These are phyloP conservation scores for Saturnispora kantuleensis DNA, from an alignment of 805 yeast genomes.

Conservation along the genomic window DNA sequence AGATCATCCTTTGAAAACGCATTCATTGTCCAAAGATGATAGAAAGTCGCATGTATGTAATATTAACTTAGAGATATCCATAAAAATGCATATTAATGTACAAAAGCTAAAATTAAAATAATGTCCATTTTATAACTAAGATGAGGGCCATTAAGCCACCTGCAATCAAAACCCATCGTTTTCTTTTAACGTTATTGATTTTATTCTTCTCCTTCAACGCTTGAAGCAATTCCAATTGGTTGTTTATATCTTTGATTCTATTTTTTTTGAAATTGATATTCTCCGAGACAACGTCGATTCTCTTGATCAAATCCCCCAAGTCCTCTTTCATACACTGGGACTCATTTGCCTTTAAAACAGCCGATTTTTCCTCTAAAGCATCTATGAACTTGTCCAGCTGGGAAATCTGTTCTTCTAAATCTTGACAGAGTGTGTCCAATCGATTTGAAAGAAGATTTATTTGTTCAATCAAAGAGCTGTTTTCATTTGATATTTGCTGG, in stretches of 20 bases:
- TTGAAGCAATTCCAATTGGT: constrained; percentile 14
- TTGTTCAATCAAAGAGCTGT: constrained; percentile 20
- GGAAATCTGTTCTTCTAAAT: constrained; percentile 20
- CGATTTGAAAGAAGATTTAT: constrained; percentile 21
- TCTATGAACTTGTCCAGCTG: constrained; percentile 23
- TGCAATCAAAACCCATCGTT: constrained; percentile 2
- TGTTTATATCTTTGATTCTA: constrained; percentile 17
- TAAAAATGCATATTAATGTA: not conserved
- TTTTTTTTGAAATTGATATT: constrained; percentile 17
- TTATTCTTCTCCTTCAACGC: constrained; percentile 14
- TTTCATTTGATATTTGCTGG: constrained; percentile 22
- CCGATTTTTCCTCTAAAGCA: constrained; percentile 16
- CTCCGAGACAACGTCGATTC: constrained; percentile 20
- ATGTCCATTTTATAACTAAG: not conserved
- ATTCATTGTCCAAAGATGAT: constrained; percentile 6
- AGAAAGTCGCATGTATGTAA: not conserved
- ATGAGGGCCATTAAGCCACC: not conserved
- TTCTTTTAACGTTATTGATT: constrained; percentile 7
- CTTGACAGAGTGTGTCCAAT: constrained; percentile 20
- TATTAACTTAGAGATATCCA: not conserved
- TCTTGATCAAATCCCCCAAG: constrained; percentile 20
- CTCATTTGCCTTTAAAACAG: constrained; percentile 18
- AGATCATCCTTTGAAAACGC: constrained; percentile 1
- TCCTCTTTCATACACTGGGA: constrained; percentile 18
- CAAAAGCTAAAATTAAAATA: not conserved